Evolutionary conservation across 768 basidiomycete species (phyloP), one percentile per base, ranked within the genome.

Genomic region (Kondoa malvinella): DNA sequence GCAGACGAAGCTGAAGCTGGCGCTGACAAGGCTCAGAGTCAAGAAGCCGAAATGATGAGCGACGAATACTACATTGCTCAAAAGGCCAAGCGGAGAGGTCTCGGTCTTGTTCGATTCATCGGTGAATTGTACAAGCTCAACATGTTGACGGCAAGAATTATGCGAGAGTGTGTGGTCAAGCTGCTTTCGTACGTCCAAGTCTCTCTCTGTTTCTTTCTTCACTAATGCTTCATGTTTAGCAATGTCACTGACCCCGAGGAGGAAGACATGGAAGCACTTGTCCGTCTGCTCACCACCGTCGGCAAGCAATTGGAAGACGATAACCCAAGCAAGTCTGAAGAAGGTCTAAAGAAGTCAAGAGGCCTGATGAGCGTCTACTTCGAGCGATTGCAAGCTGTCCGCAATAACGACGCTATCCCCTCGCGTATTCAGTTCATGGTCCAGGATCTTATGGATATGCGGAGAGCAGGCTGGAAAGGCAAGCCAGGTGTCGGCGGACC

Each of bases 61-160:
- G 90, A 95, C 0, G 94, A 95, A 78, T 96, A 96, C 80, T 92
- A 94, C 74, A 86, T 87, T 50, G 90, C 90, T 17, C 87, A 92
- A 78, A 95, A 94, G 81, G 94, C 92, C 56, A 97, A 96, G 80
- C 88, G 92, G 69, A 88, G 89, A 71, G 92, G 94, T 77, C 86
- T 96, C 15, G 91, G 94, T 81, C 83, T 99, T 72, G 91, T 96
- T 80, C 89, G 88, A 78, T 92, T 99, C 80, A 96, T 97, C 71
- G 92, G 94, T 71, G 94, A 99, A 79, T 81, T 97, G 66, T 99
- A 91, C 86, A 96, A 96, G 80, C 81, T 99, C n/a, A 88, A 89
- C 79, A 95, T 96, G 91, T 81, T 97, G 66, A 92, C 91, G 61
- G 90, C 92, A 80, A 86, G 90, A 72, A 94, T 97, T 80, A 99